These are phyloP conservation scores for Madurella fahalii DNA, from an alignment of 2,329 filamentous ascomycete species.

Conservation along the genomic window DNA sequence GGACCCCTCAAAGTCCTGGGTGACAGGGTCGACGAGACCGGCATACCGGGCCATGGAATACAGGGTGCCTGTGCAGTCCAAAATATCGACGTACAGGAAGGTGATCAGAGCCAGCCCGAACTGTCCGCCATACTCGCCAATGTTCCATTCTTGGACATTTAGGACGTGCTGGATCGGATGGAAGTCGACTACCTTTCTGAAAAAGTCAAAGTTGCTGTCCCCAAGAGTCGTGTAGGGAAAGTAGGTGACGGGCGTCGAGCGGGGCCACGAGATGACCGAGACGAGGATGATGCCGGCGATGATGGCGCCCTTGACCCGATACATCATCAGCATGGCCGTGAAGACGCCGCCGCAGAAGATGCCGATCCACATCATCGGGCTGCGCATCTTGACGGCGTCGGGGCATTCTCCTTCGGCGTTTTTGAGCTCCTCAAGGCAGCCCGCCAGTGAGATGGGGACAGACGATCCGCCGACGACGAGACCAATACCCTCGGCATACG, in stretches of 20 bases:
- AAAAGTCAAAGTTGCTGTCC: slow-evolving; percentile 73
- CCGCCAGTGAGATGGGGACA: slow-evolving; percentile 71
- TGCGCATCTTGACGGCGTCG: slow-evolving; percentile 68
- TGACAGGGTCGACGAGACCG: slow-evolving; percentile 73
- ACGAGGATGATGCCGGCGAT: slow-evolving; percentile 80
- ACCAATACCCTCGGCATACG: slow-evolving; percentile 79
- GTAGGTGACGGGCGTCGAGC: slow-evolving; percentile 70
- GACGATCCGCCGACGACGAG: slow-evolving; percentile 63
- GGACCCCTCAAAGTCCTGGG: slow-evolving; percentile 83
- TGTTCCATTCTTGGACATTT: slow-evolving; percentile 68
- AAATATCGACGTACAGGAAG: slow-evolving; percentile 86
- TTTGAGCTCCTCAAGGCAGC: slow-evolving; percentile 51
- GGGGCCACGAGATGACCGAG: slow-evolving; percentile 84
- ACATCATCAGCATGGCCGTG: slow-evolving; percentile 77
- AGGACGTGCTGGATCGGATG: slow-evolving; percentile 69
- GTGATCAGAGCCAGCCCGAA: slow-evolving; percentile 83
- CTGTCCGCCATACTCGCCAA: slow-evolving; percentile 64
- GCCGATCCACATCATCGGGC: slow-evolving; percentile 79
- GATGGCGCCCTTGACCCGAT: slow-evolving; percentile 81
- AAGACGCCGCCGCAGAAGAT: slow-evolving; percentile 82
- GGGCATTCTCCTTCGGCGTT: slow-evolving; percentile 55
- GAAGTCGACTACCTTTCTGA: slow-evolving; percentile 82
- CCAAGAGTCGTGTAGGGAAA: slow-evolving; percentile 71
- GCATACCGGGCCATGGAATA: slow-evolving; percentile 88
- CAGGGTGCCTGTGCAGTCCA: slow-evolving; percentile 80